Evolutionary conservation across 1,284 basidiomycete species (phyloP), one percentile per base, ranked within the genome.

Genomic region (Malassezia pachydermatis): DNA sequence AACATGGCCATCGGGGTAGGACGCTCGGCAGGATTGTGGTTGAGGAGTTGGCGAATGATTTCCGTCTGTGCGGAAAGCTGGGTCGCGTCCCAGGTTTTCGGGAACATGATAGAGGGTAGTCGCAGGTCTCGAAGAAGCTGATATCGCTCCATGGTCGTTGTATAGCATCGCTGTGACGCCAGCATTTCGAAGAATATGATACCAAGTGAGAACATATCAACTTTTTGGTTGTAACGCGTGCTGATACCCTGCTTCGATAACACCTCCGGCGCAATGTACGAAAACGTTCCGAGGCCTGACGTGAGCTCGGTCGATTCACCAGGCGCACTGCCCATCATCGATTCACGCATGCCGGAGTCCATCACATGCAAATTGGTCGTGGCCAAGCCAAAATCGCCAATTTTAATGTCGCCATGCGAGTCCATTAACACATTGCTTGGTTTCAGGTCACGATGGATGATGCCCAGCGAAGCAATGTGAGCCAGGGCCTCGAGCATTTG

Each of bases 141-240:
- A 36, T 86, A 84, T 13, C 90, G 81, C 69, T 96, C 90, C 45
- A 86, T 80, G 2, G 81, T 82, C 0, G 90, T 95, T n/a, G 79
- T 77, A 74, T 94, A 92, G 29, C 62, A 59, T 2, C 62, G 55
- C 41, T 66, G 63, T 63, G 75, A 67, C 39, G 84, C 88, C 68
- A 89, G 88, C 88, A 95, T 94, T 75, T 96, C 90, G 66, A 96
- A 96, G 73, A 95, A 92, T 23, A 95, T 89, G 62, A 96, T 83
- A 10, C 69, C 90, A 5, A 94, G 79, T 65, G 87, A 90, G 69
- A 94, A 96, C 78, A 96, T 84, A 69, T 96, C 90, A 3, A 89
- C 89, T 68, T 94, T 88, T 45, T 78, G 81, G 60, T 86, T 72
- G 54, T 72, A 82, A 40, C 81, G 77, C 16, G 80, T 78, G 0